phyloP scores from a whole-genome alignment of 169 alveolate genomes.

The Toxoplasma gondii region DNA sequence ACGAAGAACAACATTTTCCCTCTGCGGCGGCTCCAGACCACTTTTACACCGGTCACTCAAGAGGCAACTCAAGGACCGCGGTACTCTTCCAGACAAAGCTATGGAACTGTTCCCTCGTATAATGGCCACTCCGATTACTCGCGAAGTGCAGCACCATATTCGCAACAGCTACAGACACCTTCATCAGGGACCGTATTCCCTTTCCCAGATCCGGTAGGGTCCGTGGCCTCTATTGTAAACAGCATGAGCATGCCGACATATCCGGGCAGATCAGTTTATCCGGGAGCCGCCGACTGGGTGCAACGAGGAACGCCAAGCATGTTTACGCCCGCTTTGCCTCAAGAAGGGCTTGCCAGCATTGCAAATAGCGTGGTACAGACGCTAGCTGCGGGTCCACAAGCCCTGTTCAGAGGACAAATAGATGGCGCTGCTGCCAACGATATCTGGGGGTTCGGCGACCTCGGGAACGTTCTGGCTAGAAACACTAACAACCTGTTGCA shows the following conservation, averaged over 20 bases:
- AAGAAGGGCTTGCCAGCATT: not conserved
- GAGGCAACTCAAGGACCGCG: not conserved
- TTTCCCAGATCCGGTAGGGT: not conserved
- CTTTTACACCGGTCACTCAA: not conserved
- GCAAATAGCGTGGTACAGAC: slow-evolving; percentile 12
- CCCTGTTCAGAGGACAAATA: not conserved
- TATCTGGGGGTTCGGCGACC: not conserved
- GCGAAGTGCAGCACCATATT: not conserved
- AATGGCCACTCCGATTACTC: not conserved
- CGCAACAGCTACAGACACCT: not conserved
- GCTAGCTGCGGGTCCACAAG: not conserved
- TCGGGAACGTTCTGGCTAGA: not conserved
- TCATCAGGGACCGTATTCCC: not conserved
- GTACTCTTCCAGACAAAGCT: not conserved
- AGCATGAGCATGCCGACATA: not conserved
- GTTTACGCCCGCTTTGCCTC: not conserved
- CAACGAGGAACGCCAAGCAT: not conserved
- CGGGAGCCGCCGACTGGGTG: not conserved
- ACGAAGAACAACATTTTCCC: not conserved
- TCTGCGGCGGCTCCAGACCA: slow-evolving; percentile 13
- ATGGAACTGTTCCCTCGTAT: not conserved
- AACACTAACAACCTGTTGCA: slow-evolving; percentile 8
- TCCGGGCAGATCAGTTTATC: not conserved
- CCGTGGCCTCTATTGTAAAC: slow-evolving; percentile 12
- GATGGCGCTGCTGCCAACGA: not conserved